Conservation (phyloP, 228 moss, liverwort and hornwort genomes). For the Sphagnum fallax region DNA sequence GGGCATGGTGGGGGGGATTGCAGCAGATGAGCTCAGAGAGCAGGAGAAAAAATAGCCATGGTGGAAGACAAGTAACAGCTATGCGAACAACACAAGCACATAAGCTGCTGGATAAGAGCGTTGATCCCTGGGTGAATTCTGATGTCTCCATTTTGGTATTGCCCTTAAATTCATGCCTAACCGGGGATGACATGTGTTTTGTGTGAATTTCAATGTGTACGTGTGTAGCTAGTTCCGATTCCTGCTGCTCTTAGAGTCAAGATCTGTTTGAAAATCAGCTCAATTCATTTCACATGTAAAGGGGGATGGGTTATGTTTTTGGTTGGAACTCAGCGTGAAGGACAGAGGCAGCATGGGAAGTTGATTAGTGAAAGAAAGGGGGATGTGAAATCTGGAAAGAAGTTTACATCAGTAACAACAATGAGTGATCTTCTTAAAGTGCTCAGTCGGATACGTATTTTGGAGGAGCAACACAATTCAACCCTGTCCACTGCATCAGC, state of each 20-base stretch:
- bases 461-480: constrained; percentile 67
- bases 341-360: background rate
- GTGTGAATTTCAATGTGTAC: background rate
- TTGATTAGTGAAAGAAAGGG: background rate
- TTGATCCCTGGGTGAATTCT: background rate
- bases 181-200: background rate
- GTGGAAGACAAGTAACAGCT: constrained; percentile 68
- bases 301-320: background rate
- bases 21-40: constrained; percentile 35
- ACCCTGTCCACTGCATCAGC: constrained; percentile 46
- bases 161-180: background rate
- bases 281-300: background rate
- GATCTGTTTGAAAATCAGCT: background rate
- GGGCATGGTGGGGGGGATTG: background rate
- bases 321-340: background rate
- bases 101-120: constrained; percentile 14
- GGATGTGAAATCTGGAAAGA: constrained; percentile 1
- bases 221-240: background rate
- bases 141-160: background rate
- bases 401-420: constrained; percentile 19
- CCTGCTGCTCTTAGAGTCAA: background rate
- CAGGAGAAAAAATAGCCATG: constrained; percentile 28
- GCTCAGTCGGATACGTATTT: constrained; percentile 60
- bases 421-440: constrained; percentile 66
- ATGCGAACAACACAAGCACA: constrained; percentile 67